A percentile compares a stretch with the other conserved stretches of the same genome.
phyloP scores from a whole-genome alignment of 345 rosid genomes.

The Brassica carinata region DNA sequence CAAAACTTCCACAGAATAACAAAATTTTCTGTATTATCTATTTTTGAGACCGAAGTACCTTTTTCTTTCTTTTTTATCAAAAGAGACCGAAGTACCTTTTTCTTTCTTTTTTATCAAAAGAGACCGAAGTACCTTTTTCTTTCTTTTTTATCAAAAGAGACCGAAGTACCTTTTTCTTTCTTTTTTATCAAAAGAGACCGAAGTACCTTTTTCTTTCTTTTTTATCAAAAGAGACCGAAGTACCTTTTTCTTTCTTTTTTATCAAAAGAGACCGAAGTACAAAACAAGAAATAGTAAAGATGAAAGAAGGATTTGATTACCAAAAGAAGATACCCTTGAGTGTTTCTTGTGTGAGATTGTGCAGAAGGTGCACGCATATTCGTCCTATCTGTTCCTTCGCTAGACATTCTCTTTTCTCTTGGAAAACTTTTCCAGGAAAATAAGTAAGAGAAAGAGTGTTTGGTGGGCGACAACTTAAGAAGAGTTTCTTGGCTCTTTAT shows the following conservation, averaged over 20 bases:
- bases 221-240: not conserved
- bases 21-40: too few relatives aligned
- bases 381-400: constrained; percentile 9
- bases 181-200: not conserved
- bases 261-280: not conserved
- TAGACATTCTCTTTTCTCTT: constrained; percentile 12
- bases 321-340: constrained; percentile 23
- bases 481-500: constrained; percentile 3
- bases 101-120: too few relatives aligned
- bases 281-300: not conserved
- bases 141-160: not conserved
- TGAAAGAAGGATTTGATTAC: constrained; percentile 6
- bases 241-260: not conserved
- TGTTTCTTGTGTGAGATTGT: constrained; percentile 20
- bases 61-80: not conserved
- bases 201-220: not conserved
- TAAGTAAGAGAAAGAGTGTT: not conserved
- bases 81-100: not conserved
- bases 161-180: not conserved
- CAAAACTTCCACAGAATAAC: too few relatives aligned
- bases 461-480: not conserved
- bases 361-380: constrained; percentile 11
- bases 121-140: not conserved
- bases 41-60: not conserved
- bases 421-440: not conserved